These are phyloP conservation scores for Entomortierella parvispora DNA, from an alignment of 192 early-diverging fungal genomes.

Conservation along the genomic window DNA sequence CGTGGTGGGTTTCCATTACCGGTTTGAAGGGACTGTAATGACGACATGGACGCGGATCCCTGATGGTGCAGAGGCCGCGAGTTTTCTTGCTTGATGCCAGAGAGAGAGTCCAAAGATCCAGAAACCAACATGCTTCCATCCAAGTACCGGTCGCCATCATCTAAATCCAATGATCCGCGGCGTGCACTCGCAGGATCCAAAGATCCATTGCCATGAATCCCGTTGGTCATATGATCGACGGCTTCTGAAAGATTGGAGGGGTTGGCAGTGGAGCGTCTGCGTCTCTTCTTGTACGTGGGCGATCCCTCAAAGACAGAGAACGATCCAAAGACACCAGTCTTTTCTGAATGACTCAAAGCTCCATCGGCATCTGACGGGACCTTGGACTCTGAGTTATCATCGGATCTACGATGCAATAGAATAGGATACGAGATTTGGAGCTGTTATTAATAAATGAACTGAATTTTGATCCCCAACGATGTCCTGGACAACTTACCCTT, in stretches of 20 bases:
- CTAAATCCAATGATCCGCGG: conserved; percentile 29
- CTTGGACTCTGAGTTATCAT: conserved; percentile 57
- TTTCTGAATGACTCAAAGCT: conserved; percentile 19
- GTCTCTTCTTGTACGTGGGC: conserved; percentile 78
- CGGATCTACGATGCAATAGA: conserved; percentile 22
- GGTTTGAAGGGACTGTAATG: conserved; percentile 23
- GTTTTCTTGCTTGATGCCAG: conserved; percentile 10
- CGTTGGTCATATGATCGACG: conserved; percentile 24
- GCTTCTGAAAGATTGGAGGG: conserved; percentile 51
- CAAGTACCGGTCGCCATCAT: conserved; percentile 15
- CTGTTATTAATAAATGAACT: not conserved
- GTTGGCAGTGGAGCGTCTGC: conserved; percentile 61
- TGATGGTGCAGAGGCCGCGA: conserved; percentile 28
- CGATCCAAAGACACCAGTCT: conserved; percentile 60
- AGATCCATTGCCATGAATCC: conserved; percentile 1
- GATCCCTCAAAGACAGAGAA: conserved; percentile 75
- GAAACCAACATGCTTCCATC: conserved; percentile 13
- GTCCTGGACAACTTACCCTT: conserved; percentile 17
- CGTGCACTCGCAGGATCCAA: conserved; percentile 19
- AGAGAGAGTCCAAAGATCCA: not conserved
- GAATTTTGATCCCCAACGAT: not conserved
- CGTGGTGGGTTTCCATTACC: conserved; percentile 32
- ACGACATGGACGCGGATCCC: conserved; percentile 46
- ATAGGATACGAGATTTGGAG: not conserved
- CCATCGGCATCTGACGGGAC: conserved; percentile 41